Evolutionary conservation across 2,329 filamentous ascomycete species (phyloP).

Genomic region (Fusarium verticillioides): DNA sequence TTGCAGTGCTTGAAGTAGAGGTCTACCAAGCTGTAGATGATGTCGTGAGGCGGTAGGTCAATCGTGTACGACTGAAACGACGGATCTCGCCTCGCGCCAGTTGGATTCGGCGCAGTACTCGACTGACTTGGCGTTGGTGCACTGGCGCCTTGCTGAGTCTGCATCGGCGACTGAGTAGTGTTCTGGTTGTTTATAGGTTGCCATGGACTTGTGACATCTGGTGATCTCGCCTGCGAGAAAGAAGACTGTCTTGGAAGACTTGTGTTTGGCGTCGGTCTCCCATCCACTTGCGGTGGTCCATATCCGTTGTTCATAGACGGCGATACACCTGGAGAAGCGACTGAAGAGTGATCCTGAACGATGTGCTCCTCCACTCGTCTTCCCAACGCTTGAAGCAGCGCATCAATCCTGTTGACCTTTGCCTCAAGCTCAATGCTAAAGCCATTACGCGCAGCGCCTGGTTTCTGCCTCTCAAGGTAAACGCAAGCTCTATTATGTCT

Average conservation of each 20-base stretch:
- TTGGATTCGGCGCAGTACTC: not conserved
- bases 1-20: conserved; percentile 73
- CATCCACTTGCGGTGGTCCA: conserved; percentile 47
- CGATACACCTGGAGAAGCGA: conserved; percentile 30
- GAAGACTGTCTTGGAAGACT: conserved; percentile 34
- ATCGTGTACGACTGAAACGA: conserved; percentile 52
- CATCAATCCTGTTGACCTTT: conserved; percentile 65
- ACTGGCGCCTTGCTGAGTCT: conserved; percentile 1
- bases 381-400: conserved; percentile 55
- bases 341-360: conserved; percentile 46
- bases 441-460: conserved; percentile 69
- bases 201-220: conserved; percentile 53
- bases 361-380: conserved; percentile 57
- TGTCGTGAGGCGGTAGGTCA: conserved; percentile 68
- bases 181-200: conserved; percentile 46
- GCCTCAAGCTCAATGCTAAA: conserved; percentile 70
- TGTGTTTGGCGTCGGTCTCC: conserved; percentile 37
- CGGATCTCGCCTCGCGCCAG: conserved; percentile 36
- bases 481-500: conserved; percentile 74
- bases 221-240: conserved; percentile 50
- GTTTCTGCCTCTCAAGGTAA: conserved; percentile 77
- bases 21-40: conserved; percentile 69
- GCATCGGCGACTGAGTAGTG: not conserved
- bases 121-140: conserved; percentile 5
- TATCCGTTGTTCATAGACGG: conserved; percentile 51